Evolutionary conservation across 192 early-diverging fungal genomes (phyloP), one percentile per base, ranked within the genome.

Genomic region (Lobosporangium transversale): DNA sequence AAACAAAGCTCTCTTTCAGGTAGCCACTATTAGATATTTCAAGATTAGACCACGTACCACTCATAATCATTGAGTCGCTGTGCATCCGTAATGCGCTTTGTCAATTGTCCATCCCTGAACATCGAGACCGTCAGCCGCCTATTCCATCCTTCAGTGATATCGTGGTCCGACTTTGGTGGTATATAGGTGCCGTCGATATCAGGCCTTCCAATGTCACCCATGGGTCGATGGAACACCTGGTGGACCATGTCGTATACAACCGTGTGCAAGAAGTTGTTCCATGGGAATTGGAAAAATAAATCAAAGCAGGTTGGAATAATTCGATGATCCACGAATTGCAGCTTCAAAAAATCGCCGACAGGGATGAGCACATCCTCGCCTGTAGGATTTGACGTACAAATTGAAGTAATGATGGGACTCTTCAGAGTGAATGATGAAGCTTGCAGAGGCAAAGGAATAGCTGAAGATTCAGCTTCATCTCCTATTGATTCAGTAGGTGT

Each of bases 181-280:
- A 76, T 50, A 33, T 76, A 76, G 1, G 43, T 62, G 17, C 73
- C 73, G 50, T 76, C 73, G 11, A 23, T 40, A 33, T 62, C 73
- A 17, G 73, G 64, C 4, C 65, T 65, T 24, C 76, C 81, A 67
- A 82, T 76, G 23, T 82, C 89, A 7, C 73, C 73, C 82, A 95
- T 89, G 29, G 92, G 95, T 35, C 94, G 90, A 78, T 98, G 97
- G 64, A 97, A 95, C 31, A 98, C 91, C 80, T 99, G 98, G 70
- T 96, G 95, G 70, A 98, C 88, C 89, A 98, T 97, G 76, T 99
- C 98, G 79, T 97, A 99, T 1, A 98, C 94, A 29, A 99, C 97
- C 24, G 94, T 95, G 95, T 99, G 98, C 66, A 99, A 74, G 79
- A 99, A 97, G 85, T 99, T 99, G 83, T 99, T 99, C 91, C 97